Base-by-base conservation (phyloP, 2,329 filamentous ascomycete genomes). In the Hirsutella minnesotensis region DNA sequence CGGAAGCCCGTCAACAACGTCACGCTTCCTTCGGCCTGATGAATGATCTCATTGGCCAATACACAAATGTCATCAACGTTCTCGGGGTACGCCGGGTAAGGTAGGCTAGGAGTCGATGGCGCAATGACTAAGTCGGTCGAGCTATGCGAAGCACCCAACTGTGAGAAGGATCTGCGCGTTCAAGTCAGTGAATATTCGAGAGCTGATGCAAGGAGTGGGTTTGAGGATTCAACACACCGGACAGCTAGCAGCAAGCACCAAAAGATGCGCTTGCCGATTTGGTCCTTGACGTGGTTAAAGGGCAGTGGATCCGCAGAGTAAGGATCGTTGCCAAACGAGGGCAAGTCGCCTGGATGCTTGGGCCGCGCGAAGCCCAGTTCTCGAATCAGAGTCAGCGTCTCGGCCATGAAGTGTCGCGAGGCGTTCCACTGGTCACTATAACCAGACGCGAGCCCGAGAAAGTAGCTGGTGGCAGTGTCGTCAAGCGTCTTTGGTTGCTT, bases 61-160 rank as follows among this genome's bases (percentile, higher is more conserved):
- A 95, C 84, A 54, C 79, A 89, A 44, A 83, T 79, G 59, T 95
- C 88, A 51, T 95, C 88, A 1, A 94, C 78, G 53, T 94, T 87
- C 18, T 81, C 67, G 0, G 88, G 88, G 12, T 88, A 70, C 8
- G 85, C 82, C 3, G 88, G 88, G 51, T 92, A 87, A 4, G 79
- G 82, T 36, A 86, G 77, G 21, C 73, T 79, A 0, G 79, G 77
- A 0, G 86, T 94, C 2, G 83, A 79, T 3, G 86, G 86, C 9
- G 83, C 78, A 40, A 94, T 79, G 30, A 83, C 73, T 31, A 89
- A 66, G 52, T 88, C 85, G 30, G 77, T 76, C 47, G 83, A 79
- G 0, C 76, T 76, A 47, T 83, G 80, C 0, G 76, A 76, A 15
- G 77, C 76, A 29, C 86, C 86, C 16, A 92, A 66, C 56, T 94